Evolutionary conservation across 1,284 basidiomycete species (phyloP), one percentile per base, ranked within the genome.

Genomic region (Pseudozyma pruni): DNA sequence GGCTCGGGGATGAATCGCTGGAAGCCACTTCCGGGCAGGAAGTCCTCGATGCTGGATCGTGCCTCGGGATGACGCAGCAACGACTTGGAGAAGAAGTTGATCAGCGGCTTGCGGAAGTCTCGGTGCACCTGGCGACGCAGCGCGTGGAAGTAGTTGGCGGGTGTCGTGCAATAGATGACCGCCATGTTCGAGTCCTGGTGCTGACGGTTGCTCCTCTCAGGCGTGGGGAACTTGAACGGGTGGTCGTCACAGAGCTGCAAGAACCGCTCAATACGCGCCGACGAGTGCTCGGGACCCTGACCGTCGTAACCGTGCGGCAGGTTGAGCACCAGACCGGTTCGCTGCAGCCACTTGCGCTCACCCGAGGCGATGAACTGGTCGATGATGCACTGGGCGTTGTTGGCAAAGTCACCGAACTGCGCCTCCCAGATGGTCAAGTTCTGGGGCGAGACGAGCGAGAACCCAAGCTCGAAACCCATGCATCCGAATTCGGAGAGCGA

Each of bases 171-270:
- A 85, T 98, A 98, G 35, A 96, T 92, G 72, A 98, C 90, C 85
- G 98, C 95, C 93, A 98, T 94, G 84, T 98, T 99, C 84, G 93
- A 95, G 83, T 99, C 96, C 85, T 98, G 96, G 83, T 97, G 94
- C 82, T 96, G 93, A 54, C 96, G 87, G 83, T 94, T 92, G 72
- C 94, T 86, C 87, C 95, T 94, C 84, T 96, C 89, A 1, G 88
- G 87, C 1, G 89, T 89, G 5, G 96, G 96, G 89, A 90, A 98
- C 72, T 90, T 83, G 83, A 94, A 88, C 10, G 95, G 95, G 83
- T 98, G 94, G 81, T 98, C 96, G 84, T 97, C 96, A 80, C 94
- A 96, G 37, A 99, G 88, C 85, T 98, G 94, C 76, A 99, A 85
- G 89, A 98, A 99, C 42, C 96, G 88, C 85, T 99, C 96, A 52